phyloP scores from a whole-genome alignment of 2,329 filamentous ascomycete genomes.

The Neurospora sp. region DNA sequence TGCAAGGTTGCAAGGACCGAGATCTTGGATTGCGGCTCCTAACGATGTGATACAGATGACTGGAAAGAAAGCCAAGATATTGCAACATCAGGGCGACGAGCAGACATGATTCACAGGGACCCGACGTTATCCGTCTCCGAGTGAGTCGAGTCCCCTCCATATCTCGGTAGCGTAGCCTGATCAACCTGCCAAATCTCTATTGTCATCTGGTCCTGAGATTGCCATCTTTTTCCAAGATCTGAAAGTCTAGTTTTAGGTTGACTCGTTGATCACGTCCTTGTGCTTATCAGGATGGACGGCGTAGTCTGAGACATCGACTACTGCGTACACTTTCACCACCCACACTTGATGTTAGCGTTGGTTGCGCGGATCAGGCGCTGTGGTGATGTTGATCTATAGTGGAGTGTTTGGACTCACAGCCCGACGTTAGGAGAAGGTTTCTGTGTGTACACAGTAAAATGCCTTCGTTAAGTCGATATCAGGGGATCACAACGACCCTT shows the following conservation, averaged over 20 bases:
- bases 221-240: background rate
- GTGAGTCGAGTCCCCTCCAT: background rate
- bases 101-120: background rate
- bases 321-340: background rate
- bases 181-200: background rate
- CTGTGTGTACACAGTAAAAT: background rate
- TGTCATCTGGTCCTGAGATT: background rate
- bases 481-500: background rate
- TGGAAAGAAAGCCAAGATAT: background rate
- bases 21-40: background rate
- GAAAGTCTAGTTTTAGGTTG: background rate
- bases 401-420: background rate
- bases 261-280: background rate
- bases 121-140: background rate
- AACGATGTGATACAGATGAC: background rate
- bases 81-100: background rate
- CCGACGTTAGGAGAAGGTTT: background rate
- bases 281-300: background rate
- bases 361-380: background rate
- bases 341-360: background rate
- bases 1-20: background rate
- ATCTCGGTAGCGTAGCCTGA: background rate
- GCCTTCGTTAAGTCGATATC: background rate
- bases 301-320: background rate
- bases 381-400: background rate